Conservation (phyloP, 2,329 filamentous ascomycete genomes). For the Trichoderma oligosporum region DNA sequence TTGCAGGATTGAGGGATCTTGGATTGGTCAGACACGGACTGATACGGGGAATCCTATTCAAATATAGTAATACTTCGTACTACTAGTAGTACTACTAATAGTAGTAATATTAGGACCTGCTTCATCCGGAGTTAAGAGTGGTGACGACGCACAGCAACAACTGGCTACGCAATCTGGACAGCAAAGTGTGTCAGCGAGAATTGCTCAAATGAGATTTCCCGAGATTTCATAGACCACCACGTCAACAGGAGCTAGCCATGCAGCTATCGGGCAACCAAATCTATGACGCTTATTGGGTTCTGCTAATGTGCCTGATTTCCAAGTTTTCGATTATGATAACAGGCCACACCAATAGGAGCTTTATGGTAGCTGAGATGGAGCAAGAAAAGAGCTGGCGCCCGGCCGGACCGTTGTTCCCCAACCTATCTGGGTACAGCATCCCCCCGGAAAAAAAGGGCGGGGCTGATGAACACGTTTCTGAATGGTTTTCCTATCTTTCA, state of each 20-base stretch:
- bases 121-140: conserved; percentile 2
- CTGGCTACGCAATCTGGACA: not conserved
- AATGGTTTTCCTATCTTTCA: not conserved
- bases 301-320: conserved; percentile 8
- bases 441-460: not conserved
- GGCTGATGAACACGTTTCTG: not conserved
- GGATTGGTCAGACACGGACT: not conserved
- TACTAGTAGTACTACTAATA: no score
- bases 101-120: not conserved
- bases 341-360: not conserved
- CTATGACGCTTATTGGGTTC: not conserved
- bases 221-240: not conserved
- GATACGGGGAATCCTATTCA: not conserved
- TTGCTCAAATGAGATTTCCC: not conserved
- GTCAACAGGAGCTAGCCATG: not conserved
- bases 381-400: not conserved
- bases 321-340: not conserved
- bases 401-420: not conserved
- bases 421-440: conserved; percentile 10
- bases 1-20: not conserved
- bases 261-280: conserved; percentile 12
- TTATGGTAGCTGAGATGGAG: no score
- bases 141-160: conserved; percentile 8
- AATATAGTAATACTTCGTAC: no score
- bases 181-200: not conserved